Conservation (phyloP, 345 rosid species). For the Pistacia atlantica region DNA sequence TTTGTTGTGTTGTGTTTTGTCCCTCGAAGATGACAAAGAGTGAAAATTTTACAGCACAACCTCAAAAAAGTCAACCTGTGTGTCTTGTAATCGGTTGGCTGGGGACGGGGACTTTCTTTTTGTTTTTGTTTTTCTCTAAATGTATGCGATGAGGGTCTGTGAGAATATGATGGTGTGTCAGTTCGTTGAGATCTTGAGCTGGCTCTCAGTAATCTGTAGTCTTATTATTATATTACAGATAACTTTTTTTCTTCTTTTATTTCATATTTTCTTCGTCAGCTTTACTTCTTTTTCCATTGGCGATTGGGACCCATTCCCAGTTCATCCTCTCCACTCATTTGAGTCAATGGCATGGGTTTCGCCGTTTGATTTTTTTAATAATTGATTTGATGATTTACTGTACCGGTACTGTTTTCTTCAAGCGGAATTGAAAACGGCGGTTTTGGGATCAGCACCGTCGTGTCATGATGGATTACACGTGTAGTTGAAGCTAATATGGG, state of each 20-base stretch:
- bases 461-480: not conserved
- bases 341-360: not conserved
- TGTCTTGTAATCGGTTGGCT: no score
- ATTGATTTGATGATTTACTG: not conserved
- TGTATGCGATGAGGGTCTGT: no score
- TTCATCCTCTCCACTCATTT: not conserved
- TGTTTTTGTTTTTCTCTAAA: not conserved
- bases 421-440: no score
- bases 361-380: not conserved
- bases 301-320: not conserved
- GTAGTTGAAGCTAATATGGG: not conserved
- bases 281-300: not conserved
- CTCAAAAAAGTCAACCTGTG: slow-evolving; percentile 6
- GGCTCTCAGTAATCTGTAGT: no score
- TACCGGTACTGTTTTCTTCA: no score
- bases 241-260: not conserved
- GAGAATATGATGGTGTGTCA: not conserved
- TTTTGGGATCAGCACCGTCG: no score
- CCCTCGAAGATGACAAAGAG: slow-evolving; percentile 24
- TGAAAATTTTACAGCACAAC: slow-evolving; percentile 1
- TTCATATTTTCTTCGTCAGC: not conserved
- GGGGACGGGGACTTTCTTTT: not conserved
- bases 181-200: slow-evolving; percentile 8
- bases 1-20: not conserved
- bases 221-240: not conserved